Base-by-base conservation (phyloP, 2,329 filamentous ascomycete species). In the Talaromyces sp. region DNA sequence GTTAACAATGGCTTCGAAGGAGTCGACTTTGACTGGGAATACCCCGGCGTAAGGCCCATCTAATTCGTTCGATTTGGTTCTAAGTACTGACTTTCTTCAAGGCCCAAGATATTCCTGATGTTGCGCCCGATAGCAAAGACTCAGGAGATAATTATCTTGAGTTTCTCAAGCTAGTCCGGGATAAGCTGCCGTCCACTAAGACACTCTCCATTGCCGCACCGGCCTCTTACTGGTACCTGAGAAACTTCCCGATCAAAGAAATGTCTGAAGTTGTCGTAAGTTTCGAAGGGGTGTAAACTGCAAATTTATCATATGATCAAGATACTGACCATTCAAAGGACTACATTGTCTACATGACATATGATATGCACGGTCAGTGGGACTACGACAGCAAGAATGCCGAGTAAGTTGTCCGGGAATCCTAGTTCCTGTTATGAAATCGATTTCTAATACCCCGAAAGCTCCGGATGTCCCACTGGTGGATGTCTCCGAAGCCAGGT, bases 381-480 rank as follows among this genome's bases (percentile, higher is more conserved):
- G 45, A 53, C n/a, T 47, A 42, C 13, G 19, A n/a, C 17, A 5
- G 13, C 19, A 10, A 27, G 22, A 30, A 30, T 30, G 27, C 20
- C 27, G 20, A 29, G 40, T 24, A 56, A 3, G 52, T 65, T 0
- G 52, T 70, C 24, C 9, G 9, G 5, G 65, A 68, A 48, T 72
- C 71, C 49, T 61, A 70, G 13, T 56, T 72, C 22, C n/a, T n/a
- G n/a, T n/a, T 72, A 63, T 52, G 75, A 75, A 71, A 72, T 70
- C 0, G 5, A 27, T 27, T 75, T 0, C 57, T 22, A 47, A 35
- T 17, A 5, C 16, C 11, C 27, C 24, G 3, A 33, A 2, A 17
- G 40, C 2, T 22, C 30, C 7, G 51, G 45, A 7, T 53, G 45
- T 20, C 16, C 19, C 3, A n/a, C 14, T 9, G 51, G 45, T 4